Evolutionary conservation across 2,329 filamentous ascomycete species (phyloP), one percentile per base, ranked within the genome.

Genomic region (Taxawa tesnikishii): DNA sequence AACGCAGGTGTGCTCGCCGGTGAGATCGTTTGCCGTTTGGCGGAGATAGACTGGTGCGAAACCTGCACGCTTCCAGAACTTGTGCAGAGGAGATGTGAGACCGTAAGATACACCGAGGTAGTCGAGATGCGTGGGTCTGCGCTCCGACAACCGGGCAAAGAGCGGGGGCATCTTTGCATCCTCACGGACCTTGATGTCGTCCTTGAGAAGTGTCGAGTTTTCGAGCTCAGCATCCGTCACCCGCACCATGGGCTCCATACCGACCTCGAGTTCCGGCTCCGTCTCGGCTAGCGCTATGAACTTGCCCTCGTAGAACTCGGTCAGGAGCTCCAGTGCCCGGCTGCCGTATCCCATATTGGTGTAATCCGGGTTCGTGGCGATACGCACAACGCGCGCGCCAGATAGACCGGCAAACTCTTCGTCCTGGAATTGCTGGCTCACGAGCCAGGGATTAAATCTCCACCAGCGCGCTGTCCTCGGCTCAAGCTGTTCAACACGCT

Each of bases 341-440:
- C 81, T 81, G 11, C 90, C 90, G 51, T 98, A 98, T 15, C 92
- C 90, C 83, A 92, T 94, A 28, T 70, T 74, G 32, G 80, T 68
- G 46, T 94, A 94, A 44, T 96, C 87, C 0, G 92, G 90, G 53
- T 94, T 93, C 1, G 90, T 94, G 13, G 92, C 90, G 48, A 98
- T 96, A 29, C 90, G 76, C 11, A 98, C 88, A 28, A 98, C 65
- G 39, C 90, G 75, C 19, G 88, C 90, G 34, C 90, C 92, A 10
- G 88, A 96, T 1, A 98, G 68, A 25, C 82, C 79, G 9, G 88
- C 90, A 53, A 98, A 98, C 43, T 94, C 85, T 43, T 93, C 84
- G 47, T 98, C 90, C 51, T 96, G 90, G 63, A 94, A 98, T 53
- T 98, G 90, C 53, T 96, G 87, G 53, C 84, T 93, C 40, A 98